These are phyloP conservation scores for Lichenothelia convexa DNA, from an alignment of 495 filamentous ascomycete species.

Conservation along the genomic window DNA sequence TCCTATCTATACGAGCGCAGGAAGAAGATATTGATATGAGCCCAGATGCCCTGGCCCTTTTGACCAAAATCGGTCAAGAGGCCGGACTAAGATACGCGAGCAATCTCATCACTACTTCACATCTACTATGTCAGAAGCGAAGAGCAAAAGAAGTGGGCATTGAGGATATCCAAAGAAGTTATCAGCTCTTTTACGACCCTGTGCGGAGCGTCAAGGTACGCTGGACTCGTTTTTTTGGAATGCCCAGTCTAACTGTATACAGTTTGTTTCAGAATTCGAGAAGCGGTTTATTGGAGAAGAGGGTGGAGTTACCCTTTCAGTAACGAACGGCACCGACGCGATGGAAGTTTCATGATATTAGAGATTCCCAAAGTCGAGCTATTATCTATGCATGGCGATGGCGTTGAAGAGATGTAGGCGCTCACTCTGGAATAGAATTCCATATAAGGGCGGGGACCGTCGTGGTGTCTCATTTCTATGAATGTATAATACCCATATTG, in stretches of 20 bases:
- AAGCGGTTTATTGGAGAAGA: slow-evolving; percentile 81
- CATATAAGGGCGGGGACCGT: too few relatives aligned
- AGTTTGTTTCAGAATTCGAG: slow-evolving; percentile 74
- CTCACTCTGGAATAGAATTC: too few relatives aligned
- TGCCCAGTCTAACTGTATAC: background rate
- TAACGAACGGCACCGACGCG: slow-evolving; percentile 46
- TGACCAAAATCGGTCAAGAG: slow-evolving; percentile 91
- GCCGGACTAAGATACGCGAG: slow-evolving; percentile 82
- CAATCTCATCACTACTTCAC: slow-evolving; percentile 87
- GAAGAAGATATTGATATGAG: slow-evolving; percentile 91
- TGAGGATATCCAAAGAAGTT: slow-evolving; percentile 83
- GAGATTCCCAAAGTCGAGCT: too few relatives aligned
- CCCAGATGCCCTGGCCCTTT: slow-evolving; percentile 69
- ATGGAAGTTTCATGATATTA: slow-evolving; percentile 57
- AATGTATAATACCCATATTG: too few relatives aligned
- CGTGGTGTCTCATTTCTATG: too few relatives aligned
- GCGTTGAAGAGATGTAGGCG: background rate
- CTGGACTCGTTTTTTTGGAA: slow-evolving; percentile 18
- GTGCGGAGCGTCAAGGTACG: slow-evolving; percentile 53
- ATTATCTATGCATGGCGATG: background rate
- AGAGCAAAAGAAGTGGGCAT: slow-evolving; percentile 60
- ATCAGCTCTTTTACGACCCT: slow-evolving; percentile 82
- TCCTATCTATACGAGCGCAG: slow-evolving; percentile 73
- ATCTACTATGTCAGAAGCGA: slow-evolving; percentile 64
- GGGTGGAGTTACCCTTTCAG: slow-evolving; percentile 53